Conservation (phyloP, 2,329 filamentous ascomycete genomes). For the Botrytis aclada region DNA sequence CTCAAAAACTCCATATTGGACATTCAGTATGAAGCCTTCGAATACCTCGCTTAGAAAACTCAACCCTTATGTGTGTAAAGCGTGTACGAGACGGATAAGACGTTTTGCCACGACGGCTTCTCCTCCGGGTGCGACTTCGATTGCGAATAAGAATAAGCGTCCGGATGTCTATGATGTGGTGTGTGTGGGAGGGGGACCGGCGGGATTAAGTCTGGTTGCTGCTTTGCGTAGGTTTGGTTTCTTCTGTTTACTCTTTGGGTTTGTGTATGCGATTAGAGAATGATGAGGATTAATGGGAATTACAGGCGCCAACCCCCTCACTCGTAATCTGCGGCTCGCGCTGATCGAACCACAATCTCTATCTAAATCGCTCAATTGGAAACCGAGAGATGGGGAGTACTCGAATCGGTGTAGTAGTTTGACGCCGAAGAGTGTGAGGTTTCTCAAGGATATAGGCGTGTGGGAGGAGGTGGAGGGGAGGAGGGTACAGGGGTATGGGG, state of each 20-base stretch:
- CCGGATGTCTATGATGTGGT: conserved; percentile 39
- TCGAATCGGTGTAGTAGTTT: conserved; percentile 96
- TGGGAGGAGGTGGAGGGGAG: conserved; percentile 73
- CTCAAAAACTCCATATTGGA: background rate
- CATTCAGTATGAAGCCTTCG: conserved; percentile 2
- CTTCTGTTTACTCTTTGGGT: background rate
- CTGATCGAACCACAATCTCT: conserved; percentile 90
- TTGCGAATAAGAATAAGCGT: background rate
- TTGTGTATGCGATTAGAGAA: background rate
- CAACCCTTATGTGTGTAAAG: conserved; percentile 12
- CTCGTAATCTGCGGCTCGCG: conserved; percentile 75
- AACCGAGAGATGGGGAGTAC: conserved; percentile 64
- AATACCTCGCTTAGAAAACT: background rate
- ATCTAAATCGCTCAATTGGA: conserved; percentile 62
- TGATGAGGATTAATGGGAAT: background rate
- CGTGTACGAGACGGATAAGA: conserved; percentile 11
- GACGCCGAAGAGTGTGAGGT: conserved; percentile 81
- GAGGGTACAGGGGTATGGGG: conserved; percentile 82
- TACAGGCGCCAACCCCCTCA: conserved; percentile 69
- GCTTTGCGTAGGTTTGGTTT: conserved; percentile 62
- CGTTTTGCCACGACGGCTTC: conserved; percentile 14
- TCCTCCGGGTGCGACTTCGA: conserved; percentile 7
- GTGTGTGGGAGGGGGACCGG: conserved; percentile 39
- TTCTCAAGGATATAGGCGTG: conserved; percentile 77
- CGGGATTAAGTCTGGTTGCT: conserved; percentile 77